phyloP scores from a whole-genome alignment of 306 rosid genomes.

The Senna tora region DNA sequence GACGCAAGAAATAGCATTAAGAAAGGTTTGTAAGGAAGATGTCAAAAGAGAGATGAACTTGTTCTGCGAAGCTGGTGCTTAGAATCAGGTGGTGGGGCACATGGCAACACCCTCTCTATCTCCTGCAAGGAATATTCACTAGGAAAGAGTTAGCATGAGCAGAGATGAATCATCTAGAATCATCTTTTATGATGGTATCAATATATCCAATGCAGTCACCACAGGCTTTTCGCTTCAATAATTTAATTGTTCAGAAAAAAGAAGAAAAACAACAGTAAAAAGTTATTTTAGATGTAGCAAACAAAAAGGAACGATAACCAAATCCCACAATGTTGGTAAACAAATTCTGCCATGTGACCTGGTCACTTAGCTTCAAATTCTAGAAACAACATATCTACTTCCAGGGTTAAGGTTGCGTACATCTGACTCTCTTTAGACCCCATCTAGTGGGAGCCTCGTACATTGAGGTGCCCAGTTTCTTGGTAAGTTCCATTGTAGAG shows the following conservation, averaged over 20 bases:
- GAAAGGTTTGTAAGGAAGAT: background rate
- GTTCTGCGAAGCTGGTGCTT: slow-evolving; percentile 60
- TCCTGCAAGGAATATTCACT: slow-evolving; percentile 46
- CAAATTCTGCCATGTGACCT: too few species aligned
- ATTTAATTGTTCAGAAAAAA: slow-evolving; percentile 11
- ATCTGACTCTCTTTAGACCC: too few species aligned
- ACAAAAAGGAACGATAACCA: slow-evolving; percentile 1
- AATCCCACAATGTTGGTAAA: slow-evolving; percentile 13
- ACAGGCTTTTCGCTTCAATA: slow-evolving; percentile 22
- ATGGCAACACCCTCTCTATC: slow-evolving; percentile 45
- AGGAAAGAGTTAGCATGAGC: slow-evolving; percentile 24
- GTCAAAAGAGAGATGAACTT: slow-evolving; percentile 52
- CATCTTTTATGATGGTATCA: slow-evolving; percentile 1
- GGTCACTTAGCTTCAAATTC: too few species aligned
- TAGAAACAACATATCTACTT: too few species aligned
- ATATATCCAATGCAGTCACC: background rate
- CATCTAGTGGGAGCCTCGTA: too few species aligned
- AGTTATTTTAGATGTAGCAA: slow-evolving; percentile 11
- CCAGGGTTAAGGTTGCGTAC: too few species aligned
- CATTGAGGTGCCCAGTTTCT: too few species aligned
- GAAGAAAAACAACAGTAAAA: slow-evolving; percentile 11
- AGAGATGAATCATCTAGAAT: slow-evolving; percentile 28
- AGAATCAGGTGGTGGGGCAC: slow-evolving; percentile 48
- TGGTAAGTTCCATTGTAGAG: slow-evolving; percentile 21
- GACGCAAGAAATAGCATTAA: background rate